A percentile compares a stretch with the other conserved stretches of the same genome.
phyloP scores from a whole-genome alignment of 1,139 yeast genomes.

The Geotrichum candidum region DNA sequence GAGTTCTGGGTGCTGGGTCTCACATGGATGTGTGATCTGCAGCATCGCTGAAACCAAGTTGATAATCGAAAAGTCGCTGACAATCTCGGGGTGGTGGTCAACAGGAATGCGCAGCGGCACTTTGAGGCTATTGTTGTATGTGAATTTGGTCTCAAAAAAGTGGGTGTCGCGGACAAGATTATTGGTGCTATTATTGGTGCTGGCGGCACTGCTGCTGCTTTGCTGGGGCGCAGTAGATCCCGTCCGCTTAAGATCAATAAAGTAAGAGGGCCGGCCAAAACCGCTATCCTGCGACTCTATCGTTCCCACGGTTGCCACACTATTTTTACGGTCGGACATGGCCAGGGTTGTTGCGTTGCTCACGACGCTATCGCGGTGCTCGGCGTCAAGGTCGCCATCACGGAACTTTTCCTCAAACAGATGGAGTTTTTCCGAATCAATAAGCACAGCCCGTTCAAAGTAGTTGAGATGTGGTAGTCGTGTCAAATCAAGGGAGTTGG shows the following conservation, averaged over 20 bases:
- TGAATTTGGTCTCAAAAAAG: constrained; percentile 32
- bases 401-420: constrained; percentile 31
- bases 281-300: constrained; percentile 13
- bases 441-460: constrained; percentile 32
- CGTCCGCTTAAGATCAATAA: constrained; percentile 30
- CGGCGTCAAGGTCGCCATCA: constrained; percentile 2
- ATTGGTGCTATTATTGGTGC: constrained; percentile 17
- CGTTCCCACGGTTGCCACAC: constrained; percentile 10
- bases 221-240: constrained; percentile 22
- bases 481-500: constrained; percentile 36
- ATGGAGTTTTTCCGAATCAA: constrained; percentile 28
- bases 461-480: constrained; percentile 31
- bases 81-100: constrained; percentile 31
- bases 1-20: constrained; percentile 34
- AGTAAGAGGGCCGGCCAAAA: constrained; percentile 23
- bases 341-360: constrained; percentile 11
- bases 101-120: constrained; percentile 28
- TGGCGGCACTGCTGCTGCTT: constrained; percentile 22
- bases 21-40: constrained; percentile 22
- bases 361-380: neutral
- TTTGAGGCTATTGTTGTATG: constrained; percentile 28
- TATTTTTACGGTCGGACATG: constrained; percentile 4
- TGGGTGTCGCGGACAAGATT: constrained; percentile 25
- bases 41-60: constrained; percentile 26
- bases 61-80: constrained; percentile 32